Conservation (phyloP, 208 protist species). For the Trypanosoma cruzi region DNA sequence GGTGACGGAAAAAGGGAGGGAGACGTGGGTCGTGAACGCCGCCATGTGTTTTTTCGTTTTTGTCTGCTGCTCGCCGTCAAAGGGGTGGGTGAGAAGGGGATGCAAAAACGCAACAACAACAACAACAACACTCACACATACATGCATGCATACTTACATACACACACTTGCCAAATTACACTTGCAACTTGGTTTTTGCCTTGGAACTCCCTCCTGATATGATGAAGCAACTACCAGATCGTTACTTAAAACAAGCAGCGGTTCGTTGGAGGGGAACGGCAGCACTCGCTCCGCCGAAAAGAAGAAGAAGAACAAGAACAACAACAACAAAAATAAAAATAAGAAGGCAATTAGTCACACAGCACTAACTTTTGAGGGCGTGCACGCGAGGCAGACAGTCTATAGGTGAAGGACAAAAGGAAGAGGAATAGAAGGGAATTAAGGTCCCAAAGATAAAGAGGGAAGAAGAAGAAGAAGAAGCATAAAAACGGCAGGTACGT, state of each 20-base stretch:
- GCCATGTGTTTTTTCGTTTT: background rate
- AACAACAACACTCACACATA: too few relatives aligned
- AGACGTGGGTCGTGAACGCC: background rate
- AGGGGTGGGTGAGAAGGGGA: too few relatives aligned
- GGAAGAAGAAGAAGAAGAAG: background rate
- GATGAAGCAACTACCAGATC: too few relatives aligned
- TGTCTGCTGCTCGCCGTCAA: background rate
- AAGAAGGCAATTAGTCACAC: background rate
- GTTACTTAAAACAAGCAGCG: too few relatives aligned
- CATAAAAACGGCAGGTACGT: background rate
- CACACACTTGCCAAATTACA: background rate
- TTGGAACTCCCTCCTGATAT: conserved; percentile 1
- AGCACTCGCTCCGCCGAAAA: background rate
- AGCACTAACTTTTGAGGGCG: background rate
- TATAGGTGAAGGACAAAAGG: background rate
- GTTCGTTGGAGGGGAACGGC: too few relatives aligned
- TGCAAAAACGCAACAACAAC: too few relatives aligned
- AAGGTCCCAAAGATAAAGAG: background rate
- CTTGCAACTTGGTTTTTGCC: background rate
- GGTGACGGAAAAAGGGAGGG: too few relatives aligned
- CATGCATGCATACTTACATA: too few relatives aligned
- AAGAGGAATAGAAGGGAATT: background rate
- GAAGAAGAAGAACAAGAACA: background rate
- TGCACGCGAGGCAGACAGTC: too few relatives aligned
- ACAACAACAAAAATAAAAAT: too few relatives aligned